Evolutionary conservation across 1,139 yeast species (phyloP).

Genomic region (Nadsonia commutata): DNA sequence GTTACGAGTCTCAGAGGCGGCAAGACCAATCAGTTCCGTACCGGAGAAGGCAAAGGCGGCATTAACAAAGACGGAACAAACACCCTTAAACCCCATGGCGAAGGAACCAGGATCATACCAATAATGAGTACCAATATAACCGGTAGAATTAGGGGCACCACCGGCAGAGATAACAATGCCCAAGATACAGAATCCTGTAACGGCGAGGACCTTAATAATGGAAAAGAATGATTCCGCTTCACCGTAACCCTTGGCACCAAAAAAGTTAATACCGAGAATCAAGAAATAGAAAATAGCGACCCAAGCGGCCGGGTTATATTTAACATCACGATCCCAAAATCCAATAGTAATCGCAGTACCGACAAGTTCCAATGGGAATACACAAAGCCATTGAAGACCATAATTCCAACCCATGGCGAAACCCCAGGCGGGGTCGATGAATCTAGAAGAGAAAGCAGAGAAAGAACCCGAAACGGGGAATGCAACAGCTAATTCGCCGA

Average conservation of each 20-base stretch:
- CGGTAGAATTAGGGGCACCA: slow-evolving; percentile 49
- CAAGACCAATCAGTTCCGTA: slow-evolving; percentile 66
- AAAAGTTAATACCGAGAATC: slow-evolving; percentile 40
- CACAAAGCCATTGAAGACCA: slow-evolving; percentile 62
- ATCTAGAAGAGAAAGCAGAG: slow-evolving; percentile 37
- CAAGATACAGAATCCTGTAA: slow-evolving; percentile 47
- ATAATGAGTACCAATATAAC: slow-evolving; percentile 47
- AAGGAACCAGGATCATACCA: slow-evolving; percentile 54
- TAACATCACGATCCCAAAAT: slow-evolving; percentile 38
- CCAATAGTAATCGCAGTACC: slow-evolving; percentile 60
- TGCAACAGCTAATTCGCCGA: slow-evolving; percentile 48
- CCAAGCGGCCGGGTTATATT: slow-evolving; percentile 51
- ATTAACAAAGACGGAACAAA: slow-evolving; percentile 65
- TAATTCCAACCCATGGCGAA: slow-evolving; percentile 78
- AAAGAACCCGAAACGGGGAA: slow-evolving; percentile 53
- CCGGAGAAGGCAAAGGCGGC: slow-evolving; percentile 86
- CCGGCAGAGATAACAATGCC: slow-evolving; percentile 50
- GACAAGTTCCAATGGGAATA: slow-evolving; percentile 59
- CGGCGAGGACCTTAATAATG: slow-evolving; percentile 40
- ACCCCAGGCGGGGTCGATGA: slow-evolving; percentile 52
- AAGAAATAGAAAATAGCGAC: slow-evolving; percentile 47
- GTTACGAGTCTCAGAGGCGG: slow-evolving; percentile 71
- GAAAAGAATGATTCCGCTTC: slow-evolving; percentile 56
- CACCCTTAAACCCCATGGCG: slow-evolving; percentile 60
- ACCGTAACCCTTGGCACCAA: slow-evolving; percentile 59